Percentiles rank a stretch among this genome's conserved stretches.
These are phyloP conservation scores for Hypoxylon intermedium DNA, from an alignment of 495 filamentous ascomycete genomes.

Conservation along the genomic window DNA sequence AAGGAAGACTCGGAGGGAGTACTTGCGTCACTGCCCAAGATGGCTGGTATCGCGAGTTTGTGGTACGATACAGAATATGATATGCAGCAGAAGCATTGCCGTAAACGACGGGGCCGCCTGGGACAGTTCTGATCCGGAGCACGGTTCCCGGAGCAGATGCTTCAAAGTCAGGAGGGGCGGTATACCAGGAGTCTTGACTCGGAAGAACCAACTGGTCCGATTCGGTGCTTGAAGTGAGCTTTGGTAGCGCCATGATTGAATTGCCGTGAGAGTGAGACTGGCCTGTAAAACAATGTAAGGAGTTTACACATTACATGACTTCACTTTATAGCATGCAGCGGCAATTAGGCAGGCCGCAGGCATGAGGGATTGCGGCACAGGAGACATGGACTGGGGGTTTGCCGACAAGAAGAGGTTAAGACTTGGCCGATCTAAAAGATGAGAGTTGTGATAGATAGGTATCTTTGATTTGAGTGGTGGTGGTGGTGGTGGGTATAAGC, in stretches of 20 bases:
- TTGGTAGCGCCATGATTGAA: conserved; percentile 1
- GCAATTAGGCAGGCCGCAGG: too few relatives aligned
- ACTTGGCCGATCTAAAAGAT: too few relatives aligned
- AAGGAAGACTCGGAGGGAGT: not conserved
- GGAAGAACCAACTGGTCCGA: conserved; percentile 32
- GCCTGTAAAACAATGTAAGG: too few relatives aligned
- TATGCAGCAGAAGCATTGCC: conserved; percentile 7
- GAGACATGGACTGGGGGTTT: too few relatives aligned
- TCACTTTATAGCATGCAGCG: too few relatives aligned
- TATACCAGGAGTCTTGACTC: conserved; percentile 56
- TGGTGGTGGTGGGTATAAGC: too few relatives aligned
- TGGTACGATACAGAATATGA: conserved; percentile 59
- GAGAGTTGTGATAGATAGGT: too few relatives aligned
- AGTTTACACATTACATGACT: too few relatives aligned
- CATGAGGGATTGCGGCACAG: too few relatives aligned
- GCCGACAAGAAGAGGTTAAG: too few relatives aligned
- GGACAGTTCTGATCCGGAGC: conserved; percentile 52
- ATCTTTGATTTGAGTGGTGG: too few relatives aligned
- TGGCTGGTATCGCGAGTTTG: conserved; percentile 49
- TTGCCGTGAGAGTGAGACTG: not conserved
- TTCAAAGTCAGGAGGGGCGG: conserved; percentile 49
- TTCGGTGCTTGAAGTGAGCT: not conserved
- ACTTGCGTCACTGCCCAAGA: conserved; percentile 54
- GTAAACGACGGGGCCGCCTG: conserved; percentile 29
- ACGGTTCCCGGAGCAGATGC: conserved; percentile 47